Conservation (phyloP, 129 eudicot genomes). For the Artemisia tridentata region DNA sequence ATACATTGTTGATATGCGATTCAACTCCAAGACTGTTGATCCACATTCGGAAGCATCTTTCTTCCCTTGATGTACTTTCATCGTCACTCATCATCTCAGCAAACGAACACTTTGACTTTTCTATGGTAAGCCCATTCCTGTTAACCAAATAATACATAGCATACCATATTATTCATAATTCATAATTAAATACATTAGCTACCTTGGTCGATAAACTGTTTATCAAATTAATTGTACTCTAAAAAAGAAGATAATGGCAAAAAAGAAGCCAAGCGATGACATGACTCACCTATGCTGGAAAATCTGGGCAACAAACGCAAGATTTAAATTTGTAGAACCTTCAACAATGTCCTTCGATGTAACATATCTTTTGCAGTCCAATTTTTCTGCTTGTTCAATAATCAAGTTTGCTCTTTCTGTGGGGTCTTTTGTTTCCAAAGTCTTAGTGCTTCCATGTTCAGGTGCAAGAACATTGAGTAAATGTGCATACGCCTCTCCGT, state of each 20-base stretch:
- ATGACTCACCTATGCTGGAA: conserved; percentile 54
- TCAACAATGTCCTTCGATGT: conserved; percentile 63
- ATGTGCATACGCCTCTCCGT: conserved; percentile 67
- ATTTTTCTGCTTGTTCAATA: conserved; percentile 60
- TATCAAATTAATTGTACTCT: background rate
- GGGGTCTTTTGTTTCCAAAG: conserved; percentile 56
- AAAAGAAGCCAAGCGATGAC: background rate
- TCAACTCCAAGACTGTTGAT: conserved; percentile 81
- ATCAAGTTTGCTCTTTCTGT: conserved; percentile 60
- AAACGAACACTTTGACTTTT: conserved; percentile 41
- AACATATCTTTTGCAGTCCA: conserved; percentile 63
- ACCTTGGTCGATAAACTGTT: background rate
- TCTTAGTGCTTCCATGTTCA: conserved; percentile 42
- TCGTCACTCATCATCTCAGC: conserved; percentile 71
- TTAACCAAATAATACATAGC: conserved; percentile 7
- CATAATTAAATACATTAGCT: background rate
- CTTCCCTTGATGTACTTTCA: conserved; percentile 71
- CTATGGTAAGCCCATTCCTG: conserved; percentile 71
- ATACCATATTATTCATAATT: conserved; percentile 1
- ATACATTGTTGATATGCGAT: conserved; percentile 65
- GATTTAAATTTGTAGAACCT: conserved; percentile 64
- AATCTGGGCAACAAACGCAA: conserved; percentile 67
- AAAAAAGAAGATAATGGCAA: background rate
- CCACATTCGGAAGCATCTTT: conserved; percentile 82
- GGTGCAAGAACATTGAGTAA: conserved; percentile 73